Evolutionary conservation across 148 eudicot genomes (phyloP), one percentile per base, ranked within the genome.

Genomic region (Rhododendron williamsianum): DNA sequence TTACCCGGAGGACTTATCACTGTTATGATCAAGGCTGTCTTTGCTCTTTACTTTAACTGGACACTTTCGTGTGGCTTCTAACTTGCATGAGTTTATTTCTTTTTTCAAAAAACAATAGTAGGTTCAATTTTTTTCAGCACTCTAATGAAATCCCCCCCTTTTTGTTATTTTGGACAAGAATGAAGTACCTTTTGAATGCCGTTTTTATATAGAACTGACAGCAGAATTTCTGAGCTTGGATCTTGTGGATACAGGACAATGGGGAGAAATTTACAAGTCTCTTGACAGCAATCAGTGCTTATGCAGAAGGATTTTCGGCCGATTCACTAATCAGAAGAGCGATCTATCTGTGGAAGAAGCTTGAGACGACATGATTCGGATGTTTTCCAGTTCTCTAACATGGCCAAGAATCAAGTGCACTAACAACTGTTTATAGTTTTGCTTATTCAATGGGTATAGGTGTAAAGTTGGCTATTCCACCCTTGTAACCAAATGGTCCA

Each of bases 261-360:
- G 99, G 99, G 76, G 98, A 95, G 89, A 97, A 97, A 87, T 95
- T 95, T 84, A 94, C 93, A 3, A 91, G 91, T 88, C 91, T 97
- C 81, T 86, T 97, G 89, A 93, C 90, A 60, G 99, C 99, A 11
- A 95, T 97, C 43, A 91, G 98, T 86, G 98, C 98, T 3, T 97
- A 97, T 85, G 99, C 98, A 30, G 98, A 97, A 90, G 99, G 99
- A 74, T 94, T 90, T 89, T 97, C 99, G 65, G 95, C 95, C 36
- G 98, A 97, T 92, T 87, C 92, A 35, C 83, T 93, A 56, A 97
- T 95, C 86, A 90, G 97, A 89, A 91, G 94, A 87, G 94, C 94
- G 10, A 88, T 89, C 41, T 88, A 93, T 87, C 81, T 97, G 91
- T 97, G 99, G 99, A 88, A 94, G 92, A 95, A 92, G 85, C 93